These are phyloP conservation scores for Nemania bipapillata DNA, from an alignment of 2,329 filamentous ascomycete genomes.

Conservation along the genomic window DNA sequence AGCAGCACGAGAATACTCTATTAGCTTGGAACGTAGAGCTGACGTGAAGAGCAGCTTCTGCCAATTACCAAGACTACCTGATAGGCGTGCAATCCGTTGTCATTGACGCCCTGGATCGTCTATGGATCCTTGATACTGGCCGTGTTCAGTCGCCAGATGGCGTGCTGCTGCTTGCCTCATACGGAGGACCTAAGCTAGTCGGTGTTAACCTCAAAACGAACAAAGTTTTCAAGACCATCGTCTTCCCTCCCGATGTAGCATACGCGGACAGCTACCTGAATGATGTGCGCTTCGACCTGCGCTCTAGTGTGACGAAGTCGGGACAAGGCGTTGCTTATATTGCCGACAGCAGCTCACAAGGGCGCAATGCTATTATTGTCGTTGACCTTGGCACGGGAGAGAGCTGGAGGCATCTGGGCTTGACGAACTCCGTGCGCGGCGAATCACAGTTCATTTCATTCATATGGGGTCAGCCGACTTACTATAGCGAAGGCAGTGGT, in stretches of 20 bases:
- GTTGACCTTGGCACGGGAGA: slow-evolving; percentile 62
- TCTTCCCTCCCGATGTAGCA: slow-evolving; percentile 59
- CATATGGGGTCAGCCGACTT: slow-evolving; percentile 61
- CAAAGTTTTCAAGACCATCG: slow-evolving; percentile 61
- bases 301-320: slow-evolving; percentile 53
- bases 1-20: slow-evolving; percentile 7
- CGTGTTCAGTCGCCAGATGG: slow-evolving; percentile 53
- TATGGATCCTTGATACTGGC: slow-evolving; percentile 66
- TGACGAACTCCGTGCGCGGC: slow-evolving; percentile 54
- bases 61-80: slow-evolving; percentile 61
- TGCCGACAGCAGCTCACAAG: slow-evolving; percentile 61
- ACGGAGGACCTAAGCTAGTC: slow-evolving; percentile 63
- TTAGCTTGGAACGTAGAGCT: not conserved
- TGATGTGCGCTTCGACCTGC: slow-evolving; percentile 65
- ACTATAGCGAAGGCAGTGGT: slow-evolving; percentile 54
- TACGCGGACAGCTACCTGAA: slow-evolving; percentile 63
- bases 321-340: slow-evolving; percentile 64
- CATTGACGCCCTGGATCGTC: slow-evolving; percentile 60
- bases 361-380: slow-evolving; percentile 61
- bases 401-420: slow-evolving; percentile 62
- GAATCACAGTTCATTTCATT: slow-evolving; percentile 60
- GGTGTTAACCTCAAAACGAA: slow-evolving; percentile 60
- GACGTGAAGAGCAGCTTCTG: slow-evolving; percentile 47
- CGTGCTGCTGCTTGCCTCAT: slow-evolving; percentile 56
- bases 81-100: slow-evolving; percentile 65